phyloP scores from a whole-genome alignment of 1,139 yeast species.

The Blastobotrys arbuscula region DNA sequence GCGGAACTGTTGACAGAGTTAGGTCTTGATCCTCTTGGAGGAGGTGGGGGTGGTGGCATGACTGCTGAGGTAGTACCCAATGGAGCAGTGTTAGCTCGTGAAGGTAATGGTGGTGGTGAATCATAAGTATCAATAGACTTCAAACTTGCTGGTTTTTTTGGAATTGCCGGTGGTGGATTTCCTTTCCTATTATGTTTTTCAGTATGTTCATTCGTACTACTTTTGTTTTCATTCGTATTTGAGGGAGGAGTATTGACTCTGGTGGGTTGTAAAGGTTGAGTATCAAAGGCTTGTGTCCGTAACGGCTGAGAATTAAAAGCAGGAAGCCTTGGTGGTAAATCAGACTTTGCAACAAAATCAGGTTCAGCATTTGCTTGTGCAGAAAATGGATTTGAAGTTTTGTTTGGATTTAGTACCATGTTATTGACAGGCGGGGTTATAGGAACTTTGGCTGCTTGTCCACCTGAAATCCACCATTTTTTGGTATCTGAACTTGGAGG shows the following conservation, averaged over 20 bases:
- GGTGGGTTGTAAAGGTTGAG: background rate
- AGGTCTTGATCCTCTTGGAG: constrained; percentile 13
- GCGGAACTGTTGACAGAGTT: background rate
- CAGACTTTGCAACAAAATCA: constrained; percentile 27
- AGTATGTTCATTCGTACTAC: background rate
- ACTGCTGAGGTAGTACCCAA: background rate
- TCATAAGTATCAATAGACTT: background rate
- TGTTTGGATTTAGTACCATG: constrained; percentile 57
- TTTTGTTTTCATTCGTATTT: background rate
- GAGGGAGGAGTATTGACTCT: background rate
- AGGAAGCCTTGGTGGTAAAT: constrained; percentile 25
- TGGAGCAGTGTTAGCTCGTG: background rate
- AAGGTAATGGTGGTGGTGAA: constrained; percentile 4
- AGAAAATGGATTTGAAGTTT: constrained; percentile 65
- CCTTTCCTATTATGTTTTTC: constrained; percentile 12
- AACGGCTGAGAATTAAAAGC: too few relatives aligned
- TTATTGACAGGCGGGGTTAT: constrained; percentile 38
- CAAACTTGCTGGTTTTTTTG: constrained; percentile 21
- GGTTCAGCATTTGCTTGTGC: constrained; percentile 17
- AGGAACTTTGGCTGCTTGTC: constrained; percentile 64
- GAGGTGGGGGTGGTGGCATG: constrained; percentile 17
- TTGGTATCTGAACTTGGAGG: constrained; percentile 79
- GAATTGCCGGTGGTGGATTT: constrained; percentile 19
- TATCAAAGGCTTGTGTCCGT: too few relatives aligned
- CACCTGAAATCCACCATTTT: constrained; percentile 92